Percentiles rank a stretch among this genome's conserved stretches.
Evolutionary conservation across 2,329 filamentous ascomycete species (phyloP).

Genomic region (Teratosphaeria nubilosa): DNA sequence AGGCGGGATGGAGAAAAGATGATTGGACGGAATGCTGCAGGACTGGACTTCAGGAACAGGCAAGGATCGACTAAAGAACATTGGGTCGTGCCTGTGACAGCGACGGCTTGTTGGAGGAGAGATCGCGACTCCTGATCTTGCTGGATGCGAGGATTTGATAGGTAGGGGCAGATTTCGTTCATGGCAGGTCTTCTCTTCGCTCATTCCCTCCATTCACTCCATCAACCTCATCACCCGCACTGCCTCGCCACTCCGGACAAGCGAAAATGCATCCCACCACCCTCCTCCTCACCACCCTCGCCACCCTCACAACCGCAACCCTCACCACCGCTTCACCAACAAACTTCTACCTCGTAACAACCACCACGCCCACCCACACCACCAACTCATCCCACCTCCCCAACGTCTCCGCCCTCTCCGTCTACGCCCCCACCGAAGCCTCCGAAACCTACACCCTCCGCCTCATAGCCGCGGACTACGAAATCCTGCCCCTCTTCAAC

Average conservation of each 20-base stretch:
- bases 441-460: conserved; percentile 27
- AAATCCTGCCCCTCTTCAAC: conserved; percentile 30
- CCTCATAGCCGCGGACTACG: conserved; percentile 29
- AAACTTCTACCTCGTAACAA: conserved; percentile 33
- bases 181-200: not conserved
- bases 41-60: not conserved
- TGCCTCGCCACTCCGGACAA: too few relatives aligned
- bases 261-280: conserved; percentile 3
- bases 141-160: too few relatives aligned
- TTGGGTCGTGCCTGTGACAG: not conserved
- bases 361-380: conserved; percentile 18
- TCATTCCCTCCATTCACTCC: not conserved
- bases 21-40: not conserved
- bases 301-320: conserved; percentile 2
- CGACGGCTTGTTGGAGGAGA: not conserved
- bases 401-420: conserved; percentile 28
- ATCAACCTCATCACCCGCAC: not conserved
- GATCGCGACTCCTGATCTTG: not conserved
- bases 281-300: conserved; percentile 4
- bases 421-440: conserved; percentile 29
- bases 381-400: conserved; percentile 24
- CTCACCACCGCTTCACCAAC: conserved; percentile 6
- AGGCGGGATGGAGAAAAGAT: not conserved
- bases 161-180: too few relatives aligned
- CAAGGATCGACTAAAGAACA: not conserved